Percentiles rank a stretch among this genome's conserved stretches.
Conservation (phyloP, 2,329 filamentous ascomycete genomes). For the Ilyonectria destructans region DNA sequence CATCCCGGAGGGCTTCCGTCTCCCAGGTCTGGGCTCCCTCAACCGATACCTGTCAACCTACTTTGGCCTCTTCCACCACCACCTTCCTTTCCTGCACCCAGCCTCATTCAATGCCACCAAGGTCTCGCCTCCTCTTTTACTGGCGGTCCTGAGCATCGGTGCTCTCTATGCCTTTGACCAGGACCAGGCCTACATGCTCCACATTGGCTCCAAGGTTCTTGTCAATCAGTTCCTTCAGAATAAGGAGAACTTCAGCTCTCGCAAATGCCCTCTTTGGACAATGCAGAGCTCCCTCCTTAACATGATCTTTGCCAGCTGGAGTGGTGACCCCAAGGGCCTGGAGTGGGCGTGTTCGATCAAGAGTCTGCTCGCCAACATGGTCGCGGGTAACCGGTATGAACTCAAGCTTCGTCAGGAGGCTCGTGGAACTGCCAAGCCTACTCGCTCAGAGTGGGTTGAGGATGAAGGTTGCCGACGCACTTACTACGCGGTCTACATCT, state of each 20-base stretch:
- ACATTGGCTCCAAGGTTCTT: slow-evolving; percentile 97
- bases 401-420: slow-evolving; percentile 93
- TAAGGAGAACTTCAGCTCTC: slow-evolving; percentile 98
- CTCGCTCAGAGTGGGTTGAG: slow-evolving; percentile 92
- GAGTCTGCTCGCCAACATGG: slow-evolving; percentile 98
- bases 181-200: slow-evolving; percentile 96
- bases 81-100: slow-evolving; percentile 95
- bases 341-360: slow-evolving; percentile 99
- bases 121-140: slow-evolving; percentile 85
- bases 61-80: slow-evolving; percentile 97
- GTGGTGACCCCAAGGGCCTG: slow-evolving; percentile 95
- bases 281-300: slow-evolving; percentile 98
- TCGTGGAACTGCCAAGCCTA: slow-evolving; percentile 82
- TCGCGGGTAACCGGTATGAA: slow-evolving; percentile 96
- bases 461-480: slow-evolving; percentile 97
- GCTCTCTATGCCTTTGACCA: slow-evolving; percentile 97
- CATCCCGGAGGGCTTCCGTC: slow-evolving; percentile 89
- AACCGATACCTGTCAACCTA: slow-evolving; percentile 97
- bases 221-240: slow-evolving; percentile 98
- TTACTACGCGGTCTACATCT: slow-evolving; percentile 99
- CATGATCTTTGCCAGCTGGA: slow-evolving; percentile 99
- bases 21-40: slow-evolving; percentile 84
- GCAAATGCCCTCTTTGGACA: slow-evolving; percentile 97
- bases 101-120: slow-evolving; percentile 88
- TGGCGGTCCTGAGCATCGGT: slow-evolving; percentile 94